Conservation (phyloP, 495 filamentous ascomycete genomes). For the Extremus antarcticus region DNA sequence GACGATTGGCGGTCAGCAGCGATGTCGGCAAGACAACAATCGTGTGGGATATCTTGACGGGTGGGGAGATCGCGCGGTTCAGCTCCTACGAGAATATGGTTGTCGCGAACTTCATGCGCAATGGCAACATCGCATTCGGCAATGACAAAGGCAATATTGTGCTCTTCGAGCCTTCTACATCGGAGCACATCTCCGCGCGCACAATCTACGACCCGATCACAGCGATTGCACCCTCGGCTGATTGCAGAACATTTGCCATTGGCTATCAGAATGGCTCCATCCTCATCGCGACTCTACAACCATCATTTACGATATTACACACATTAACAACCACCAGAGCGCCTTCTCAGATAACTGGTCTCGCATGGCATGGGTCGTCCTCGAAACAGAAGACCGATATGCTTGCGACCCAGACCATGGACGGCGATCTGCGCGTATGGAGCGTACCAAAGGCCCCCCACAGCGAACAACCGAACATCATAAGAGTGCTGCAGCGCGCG, state of each 20-base stretch:
- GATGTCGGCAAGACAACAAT: slow-evolving; percentile 86
- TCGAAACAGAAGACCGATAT: slow-evolving; percentile 97
- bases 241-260: slow-evolving; percentile 94
- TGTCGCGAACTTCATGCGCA: slow-evolving; percentile 89
- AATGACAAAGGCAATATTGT: slow-evolving; percentile 88
- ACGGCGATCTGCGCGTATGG: slow-evolving; percentile 93
- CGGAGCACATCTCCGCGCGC: slow-evolving; percentile 82
- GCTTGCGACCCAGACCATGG: slow-evolving; percentile 82
- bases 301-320: slow-evolving; percentile 88
- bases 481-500: slow-evolving; percentile 70
- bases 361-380: slow-evolving; percentile 96
- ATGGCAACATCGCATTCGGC: slow-evolving; percentile 93
- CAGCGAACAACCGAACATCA: slow-evolving; percentile 69
- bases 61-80: slow-evolving; percentile 81
- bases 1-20: slow-evolving; percentile 82
- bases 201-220: slow-evolving; percentile 93
- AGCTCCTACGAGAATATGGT: slow-evolving; percentile 77
- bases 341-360: slow-evolving; percentile 78
- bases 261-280: slow-evolving; percentile 97
- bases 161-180: slow-evolving; percentile 84
- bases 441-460: slow-evolving; percentile 81
- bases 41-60: slow-evolving; percentile 92
- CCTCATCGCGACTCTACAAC: slow-evolving; percentile 76
- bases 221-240: slow-evolving; percentile 76
- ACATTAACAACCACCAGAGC: slow-evolving; percentile 71